Evolutionary conservation across 73 alveolate species (phyloP).

Genomic region (Paramecium bursaria): DNA sequence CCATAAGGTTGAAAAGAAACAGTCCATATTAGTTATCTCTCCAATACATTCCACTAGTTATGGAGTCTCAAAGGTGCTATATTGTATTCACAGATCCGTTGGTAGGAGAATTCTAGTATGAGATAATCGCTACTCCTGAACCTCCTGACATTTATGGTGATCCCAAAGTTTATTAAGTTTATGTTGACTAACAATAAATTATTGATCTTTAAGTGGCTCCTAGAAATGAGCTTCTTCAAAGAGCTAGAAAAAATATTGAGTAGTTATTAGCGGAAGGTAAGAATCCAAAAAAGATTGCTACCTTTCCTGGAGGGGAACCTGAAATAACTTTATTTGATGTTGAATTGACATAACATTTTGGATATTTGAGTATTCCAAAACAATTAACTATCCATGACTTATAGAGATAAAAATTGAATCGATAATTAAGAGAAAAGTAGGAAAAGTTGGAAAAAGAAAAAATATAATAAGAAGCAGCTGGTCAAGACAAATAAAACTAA

Average conservation of each 20-base stretch:
- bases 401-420: constrained; percentile 24
- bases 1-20: constrained; percentile 45
- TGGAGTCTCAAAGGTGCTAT: constrained; percentile 92
- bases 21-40: constrained; percentile 81
- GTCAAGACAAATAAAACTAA: neutral
- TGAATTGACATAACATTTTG: constrained; percentile 54
- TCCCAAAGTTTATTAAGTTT: constrained; percentile 20
- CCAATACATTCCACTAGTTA: constrained; percentile 93
- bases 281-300: constrained; percentile 12
- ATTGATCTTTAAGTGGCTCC: constrained; percentile 22
- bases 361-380: constrained; percentile 35
- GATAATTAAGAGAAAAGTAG: constrained; percentile 55
- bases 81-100: constrained; percentile 93
- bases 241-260: constrained; percentile 55
- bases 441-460: constrained; percentile 28
- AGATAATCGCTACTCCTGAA: constrained; percentile 94
- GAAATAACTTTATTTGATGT: constrained; percentile 49
- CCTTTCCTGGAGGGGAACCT: constrained; percentile 64
- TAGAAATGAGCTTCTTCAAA: constrained; percentile 53
- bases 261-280: neutral
- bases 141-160: constrained; percentile 83
- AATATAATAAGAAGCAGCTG: neutral
- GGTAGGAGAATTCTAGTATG: constrained; percentile 97
- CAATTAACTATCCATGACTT: constrained; percentile 44
- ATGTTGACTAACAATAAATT: constrained; percentile 43